Evolutionary conservation across 306 rosid genomes (phyloP).

Genomic region (Medicago arabica): DNA sequence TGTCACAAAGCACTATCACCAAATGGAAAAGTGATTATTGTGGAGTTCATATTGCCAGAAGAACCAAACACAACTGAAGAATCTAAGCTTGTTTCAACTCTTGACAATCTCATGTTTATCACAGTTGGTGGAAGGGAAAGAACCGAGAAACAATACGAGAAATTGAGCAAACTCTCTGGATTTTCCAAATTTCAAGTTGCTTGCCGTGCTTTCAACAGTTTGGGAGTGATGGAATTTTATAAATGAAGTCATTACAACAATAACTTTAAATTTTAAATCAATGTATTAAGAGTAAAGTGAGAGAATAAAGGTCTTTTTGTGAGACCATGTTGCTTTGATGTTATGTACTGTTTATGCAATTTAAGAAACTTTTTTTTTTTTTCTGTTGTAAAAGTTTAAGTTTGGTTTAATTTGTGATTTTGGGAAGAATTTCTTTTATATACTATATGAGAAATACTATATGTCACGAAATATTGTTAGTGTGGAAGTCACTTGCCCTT

Average conservation of each 20-base stretch:
- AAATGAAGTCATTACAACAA: slow-evolving; percentile 1
- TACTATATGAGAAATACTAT: too few relatives aligned
- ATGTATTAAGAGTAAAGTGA: not conserved
- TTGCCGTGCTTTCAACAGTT: slow-evolving; percentile 26
- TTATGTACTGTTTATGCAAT: not conserved
- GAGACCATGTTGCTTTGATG: not conserved
- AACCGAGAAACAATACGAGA: slow-evolving; percentile 36
- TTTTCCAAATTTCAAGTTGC: slow-evolving; percentile 43
- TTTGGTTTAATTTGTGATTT: not conserved
- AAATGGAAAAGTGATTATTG: slow-evolving; percentile 47
- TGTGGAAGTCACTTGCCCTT: too few relatives aligned
- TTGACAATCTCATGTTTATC: slow-evolving; percentile 47
- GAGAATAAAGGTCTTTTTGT: not conserved
- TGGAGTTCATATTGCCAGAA: slow-evolving; percentile 50
- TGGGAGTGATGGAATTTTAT: slow-evolving; percentile 48
- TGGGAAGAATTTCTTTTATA: too few relatives aligned
- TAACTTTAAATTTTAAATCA: too few relatives aligned
- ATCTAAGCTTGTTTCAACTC: slow-evolving; percentile 29
- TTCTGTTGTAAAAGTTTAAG: not conserved
- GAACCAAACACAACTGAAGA: slow-evolving; percentile 26
- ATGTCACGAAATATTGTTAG: too few relatives aligned
- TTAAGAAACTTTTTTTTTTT: not conserved
- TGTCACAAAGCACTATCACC: slow-evolving; percentile 42
- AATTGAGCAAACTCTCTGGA: slow-evolving; percentile 32
- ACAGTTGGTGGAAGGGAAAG: slow-evolving; percentile 51